Evolutionary conservation across 768 basidiomycete species (phyloP), one percentile per base, ranked within the genome.

Genomic region (Clathrus columnatus): DNA sequence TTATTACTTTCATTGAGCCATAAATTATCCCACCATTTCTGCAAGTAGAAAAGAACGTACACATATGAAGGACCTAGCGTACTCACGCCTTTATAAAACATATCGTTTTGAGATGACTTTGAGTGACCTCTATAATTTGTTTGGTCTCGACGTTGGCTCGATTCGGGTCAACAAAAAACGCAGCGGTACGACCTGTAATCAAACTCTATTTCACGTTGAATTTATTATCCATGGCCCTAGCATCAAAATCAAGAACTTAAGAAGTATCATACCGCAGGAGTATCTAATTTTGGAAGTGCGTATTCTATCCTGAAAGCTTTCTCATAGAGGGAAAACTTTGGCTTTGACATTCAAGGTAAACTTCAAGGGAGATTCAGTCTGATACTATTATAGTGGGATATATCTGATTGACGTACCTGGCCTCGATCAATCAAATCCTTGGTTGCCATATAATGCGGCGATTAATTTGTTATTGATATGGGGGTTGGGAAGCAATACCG

Each of bases 221-320:
- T 44, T 87, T 92, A 67, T 92, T 93, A 69, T 96, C 94, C 93
- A 94, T 93, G 4, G 87, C 86, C 57, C 85, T 89, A 28, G 86
- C 84, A 64, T 95, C 92, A 61, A 96, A 96, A 66, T 96, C 93
- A 51, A 78, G 80, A 4, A 83, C 92, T 77, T 82, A 7, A 10
- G 30, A 28, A 11, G n/a, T 36, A 36, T 5, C 82, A 56, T 66
- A 83, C 85, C 54, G 91, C 89, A 16, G 97, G 76, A 1, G 93
- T 94, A 65, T 97, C 95, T 44, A 98, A 78, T 73, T 98, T 97
- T 5, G 92, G 91, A 26, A 98, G 77, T 23, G 94, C 91, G 67
- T 85, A 98, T 56, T 86, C 87, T 60, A 97, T 84, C 61, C 93
- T 84, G 65, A 97, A 97, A 54, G 95, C 78, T 66, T 85, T 75